A percentile compares a stretch with the other conserved stretches of the same genome.
phyloP scores from a whole-genome alignment of 768 basidiomycete species.

The Termitomyces sp. region DNA sequence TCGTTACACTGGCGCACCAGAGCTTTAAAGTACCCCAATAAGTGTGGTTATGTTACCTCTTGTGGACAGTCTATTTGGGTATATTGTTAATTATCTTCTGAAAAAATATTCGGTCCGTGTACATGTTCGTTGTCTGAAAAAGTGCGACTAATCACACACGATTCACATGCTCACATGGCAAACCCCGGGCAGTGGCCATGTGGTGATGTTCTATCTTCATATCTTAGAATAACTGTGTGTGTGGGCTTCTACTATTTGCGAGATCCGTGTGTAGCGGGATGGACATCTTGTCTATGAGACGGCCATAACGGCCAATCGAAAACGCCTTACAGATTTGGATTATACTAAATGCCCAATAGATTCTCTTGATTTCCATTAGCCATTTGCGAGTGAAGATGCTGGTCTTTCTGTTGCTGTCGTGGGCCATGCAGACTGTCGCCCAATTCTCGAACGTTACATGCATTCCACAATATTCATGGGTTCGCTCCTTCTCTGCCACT shows the following conservation, averaged over 20 bases:
- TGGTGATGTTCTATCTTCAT: neutral
- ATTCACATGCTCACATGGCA: neutral
- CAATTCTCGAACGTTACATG: conserved; percentile 34
- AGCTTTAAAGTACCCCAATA: conserved; percentile 15
- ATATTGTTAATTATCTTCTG: neutral
- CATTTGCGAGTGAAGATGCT: neutral
- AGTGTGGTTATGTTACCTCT: neutral
- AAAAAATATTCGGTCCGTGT: neutral
- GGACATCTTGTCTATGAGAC: neutral
- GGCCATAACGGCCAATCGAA: neutral
- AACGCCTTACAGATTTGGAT: neutral
- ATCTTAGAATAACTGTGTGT: neutral
- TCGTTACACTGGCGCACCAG: conserved; percentile 27
- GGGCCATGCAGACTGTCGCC: conserved; percentile 7
- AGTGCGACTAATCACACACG: neutral
- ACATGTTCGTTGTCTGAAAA: neutral
- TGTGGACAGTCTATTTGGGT: neutral
- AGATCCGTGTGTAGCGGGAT: neutral
- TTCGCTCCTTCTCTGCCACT: conserved; percentile 7
- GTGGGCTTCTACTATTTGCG: neutral
- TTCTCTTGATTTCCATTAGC: neutral
- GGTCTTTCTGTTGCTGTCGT: neutral
- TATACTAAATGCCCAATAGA: neutral
- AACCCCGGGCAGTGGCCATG: neutral
- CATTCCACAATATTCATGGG: conserved; percentile 31